phyloP scores from a whole-genome alignment of 106 monocot species.

The Phalaenopsis aphrodite region DNA sequence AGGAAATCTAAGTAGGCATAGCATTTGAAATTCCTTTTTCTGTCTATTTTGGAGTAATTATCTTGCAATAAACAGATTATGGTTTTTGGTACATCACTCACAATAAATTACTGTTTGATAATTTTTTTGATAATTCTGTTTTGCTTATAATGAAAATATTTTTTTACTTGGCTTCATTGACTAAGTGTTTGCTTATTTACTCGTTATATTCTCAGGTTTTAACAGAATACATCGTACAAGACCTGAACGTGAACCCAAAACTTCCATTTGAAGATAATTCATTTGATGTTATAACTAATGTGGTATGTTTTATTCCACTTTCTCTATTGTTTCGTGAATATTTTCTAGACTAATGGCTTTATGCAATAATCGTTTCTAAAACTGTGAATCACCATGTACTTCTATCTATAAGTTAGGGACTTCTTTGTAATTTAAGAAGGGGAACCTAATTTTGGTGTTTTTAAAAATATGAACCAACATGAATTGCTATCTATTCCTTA shows the following conservation, averaged over 20 bases:
- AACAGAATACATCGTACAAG: constrained; percentile 86
- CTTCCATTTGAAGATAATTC: constrained; percentile 80
- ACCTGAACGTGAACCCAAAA: constrained; percentile 78
- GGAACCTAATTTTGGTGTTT: too few relatives aligned
- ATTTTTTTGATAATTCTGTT: background rate
- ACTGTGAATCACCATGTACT: too few relatives aligned
- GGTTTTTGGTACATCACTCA: too few relatives aligned
- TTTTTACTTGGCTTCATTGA: background rate
- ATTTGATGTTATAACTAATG: constrained; percentile 90
- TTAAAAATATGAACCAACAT: too few relatives aligned
- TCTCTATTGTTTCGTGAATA: background rate
- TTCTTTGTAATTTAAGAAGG: too few relatives aligned
- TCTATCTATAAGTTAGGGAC: too few relatives aligned
- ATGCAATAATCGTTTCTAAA: too few relatives aligned
- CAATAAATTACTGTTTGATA: background rate
- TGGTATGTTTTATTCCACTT: constrained; percentile 36
- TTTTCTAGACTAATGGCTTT: background rate
- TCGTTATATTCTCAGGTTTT: constrained; percentile 60
- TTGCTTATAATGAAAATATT: background rate
- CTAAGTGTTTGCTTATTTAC: background rate
- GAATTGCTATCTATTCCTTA: too few relatives aligned
- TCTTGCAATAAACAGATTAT: too few relatives aligned
- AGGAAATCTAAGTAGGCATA: too few relatives aligned
- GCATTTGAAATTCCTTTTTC: too few relatives aligned
- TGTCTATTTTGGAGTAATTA: too few relatives aligned